Evolutionary conservation across 192 early-diverging fungal species (phyloP).

Genomic region (Phlyctochytrium bullatum): DNA sequence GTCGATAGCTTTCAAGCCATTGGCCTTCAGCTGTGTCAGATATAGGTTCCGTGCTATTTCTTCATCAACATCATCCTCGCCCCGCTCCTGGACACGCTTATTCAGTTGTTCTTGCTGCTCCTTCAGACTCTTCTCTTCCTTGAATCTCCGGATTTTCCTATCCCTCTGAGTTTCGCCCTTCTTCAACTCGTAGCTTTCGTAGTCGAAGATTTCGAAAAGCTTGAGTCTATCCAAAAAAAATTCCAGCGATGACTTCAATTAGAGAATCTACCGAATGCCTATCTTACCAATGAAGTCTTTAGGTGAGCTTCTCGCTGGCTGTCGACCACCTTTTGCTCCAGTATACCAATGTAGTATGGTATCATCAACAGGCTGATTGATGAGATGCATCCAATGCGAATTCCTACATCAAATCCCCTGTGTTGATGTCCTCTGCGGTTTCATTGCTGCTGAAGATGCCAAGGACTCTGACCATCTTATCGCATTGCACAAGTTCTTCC

Average conservation of each 20-base stretch:
- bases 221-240: conserved; percentile 33
- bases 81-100: conserved; percentile 30
- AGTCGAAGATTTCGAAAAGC: conserved; percentile 25
- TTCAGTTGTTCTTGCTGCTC: conserved; percentile 46
- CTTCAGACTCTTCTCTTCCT: conserved; percentile 73
- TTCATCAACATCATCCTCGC: conserved; percentile 56
- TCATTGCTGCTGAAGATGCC: conserved; percentile 86
- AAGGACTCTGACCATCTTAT: conserved; percentile 52
- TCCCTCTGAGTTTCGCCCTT: conserved; percentile 58
- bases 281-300: background rate
- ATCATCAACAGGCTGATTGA: conserved; percentile 15
- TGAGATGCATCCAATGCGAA: background rate
- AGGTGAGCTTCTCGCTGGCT: background rate
- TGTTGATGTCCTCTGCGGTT: conserved; percentile 80
- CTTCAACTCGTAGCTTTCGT: no score
- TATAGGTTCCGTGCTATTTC: conserved; percentile 75
- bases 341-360: conserved; percentile 16
- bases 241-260: conserved; percentile 19
- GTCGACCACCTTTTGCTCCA: background rate
- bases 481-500: no score
- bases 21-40: conserved; percentile 69
- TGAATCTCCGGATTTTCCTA: conserved; percentile 73
- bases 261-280: no score
- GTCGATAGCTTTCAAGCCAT: conserved; percentile 70
- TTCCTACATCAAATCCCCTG: conserved; percentile 66